Evolutionary conservation across 1,284 basidiomycete genomes (phyloP), one percentile per base, ranked within the genome.

Genomic region (Filobasidium uniguttulatum): DNA sequence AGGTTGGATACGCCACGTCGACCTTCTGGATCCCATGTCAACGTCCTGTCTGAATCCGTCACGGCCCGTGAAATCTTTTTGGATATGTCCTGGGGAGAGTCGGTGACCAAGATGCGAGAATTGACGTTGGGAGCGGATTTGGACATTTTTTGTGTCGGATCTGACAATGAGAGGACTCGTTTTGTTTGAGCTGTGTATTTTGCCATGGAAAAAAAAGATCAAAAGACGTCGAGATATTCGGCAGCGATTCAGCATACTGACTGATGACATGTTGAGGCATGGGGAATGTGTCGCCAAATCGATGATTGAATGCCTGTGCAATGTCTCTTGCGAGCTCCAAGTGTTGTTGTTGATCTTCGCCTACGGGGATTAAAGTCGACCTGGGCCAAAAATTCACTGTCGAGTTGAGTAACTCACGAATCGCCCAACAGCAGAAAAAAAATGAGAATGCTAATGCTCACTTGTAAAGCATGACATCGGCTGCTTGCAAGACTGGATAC

Each of bases 291-390:
- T 75, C 75, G 3, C 79, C 58, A 46, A 60, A 64, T 19, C 44
- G 44, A 35, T 49, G 75, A 62, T 96, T 96, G 71, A 93, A 94
- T 6, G 71, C 71, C 25, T 86, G 79, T 0, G 85, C 89, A 8
- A 94, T 69, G 61, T 91, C 87, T 31, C 88, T 77, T 23, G 79
- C 76, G 1, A 97, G 77, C 63, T 94, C 89, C 25, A 96, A 76
- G 60, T 97, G 91, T 69, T 97, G 91, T 30, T 80, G 78, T 65
- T 96, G 91, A 63, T 97, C 91, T 61, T 96, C 88, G 20, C 91
- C 91, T 2, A 96, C 89, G 0, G 91, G 91, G 0, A 97, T 85
- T 64, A 91, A 84, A 0, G 89, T 94, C 2, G 88, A 78, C 59
- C 86, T 89, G 52, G 10, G 2, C 15, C 22, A 2, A 15, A n/a